Evolutionary conservation across 495 filamentous ascomycete genomes (phyloP), one percentile per base, ranked within the genome.

Genomic region (Penicillium atrosanguineum): DNA sequence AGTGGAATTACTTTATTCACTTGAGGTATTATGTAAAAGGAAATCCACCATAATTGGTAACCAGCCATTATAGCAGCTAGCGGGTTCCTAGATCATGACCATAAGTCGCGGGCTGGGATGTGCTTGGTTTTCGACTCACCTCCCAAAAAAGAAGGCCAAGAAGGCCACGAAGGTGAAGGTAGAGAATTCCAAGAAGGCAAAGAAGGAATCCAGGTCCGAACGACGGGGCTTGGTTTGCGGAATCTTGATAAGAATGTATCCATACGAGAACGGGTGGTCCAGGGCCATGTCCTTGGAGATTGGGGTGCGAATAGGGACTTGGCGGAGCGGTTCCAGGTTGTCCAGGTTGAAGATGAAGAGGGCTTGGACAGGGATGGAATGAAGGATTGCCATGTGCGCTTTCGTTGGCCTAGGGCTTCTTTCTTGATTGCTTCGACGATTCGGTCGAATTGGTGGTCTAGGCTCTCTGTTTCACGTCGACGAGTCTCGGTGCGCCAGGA

Each of bases 381-480:
- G 1, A 56, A 31, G 21, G 29, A 20, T 4, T 34, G 59, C 68
- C 69, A 74, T 2, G 47, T 62, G 6, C 42, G 44, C 51, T 60
- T 57, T 21, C 51, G 50, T 44, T 50, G 57, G 1, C 54, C 43
- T 8, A 38, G 34, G 4, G 60, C 65, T 15, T 71, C 51, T 6
- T 61, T 59, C 46, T 57, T 54, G 44, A 76, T 62, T 1, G 57
- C 46, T 18, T 69, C 53, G 11, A 74, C 46, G 28, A 74, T 69
- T 1, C 61, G 69, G 20, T 75, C 70, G 31, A 77, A 69, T 19
- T 75, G 67, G 26, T 47, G 62, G 12, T 75, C 72, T 0, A 61
- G 71, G n/a, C 47, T 59, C 44, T 69, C 59, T 1, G 59, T 46
- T 6, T 43, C 34, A 7, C 49, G 65, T 21, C 62, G 50, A 3